A percentile compares a stretch with the other conserved stretches of the same genome.
Evolutionary conservation across 179 eudicot genomes (phyloP).

Genomic region (Nepenthes alata): DNA sequence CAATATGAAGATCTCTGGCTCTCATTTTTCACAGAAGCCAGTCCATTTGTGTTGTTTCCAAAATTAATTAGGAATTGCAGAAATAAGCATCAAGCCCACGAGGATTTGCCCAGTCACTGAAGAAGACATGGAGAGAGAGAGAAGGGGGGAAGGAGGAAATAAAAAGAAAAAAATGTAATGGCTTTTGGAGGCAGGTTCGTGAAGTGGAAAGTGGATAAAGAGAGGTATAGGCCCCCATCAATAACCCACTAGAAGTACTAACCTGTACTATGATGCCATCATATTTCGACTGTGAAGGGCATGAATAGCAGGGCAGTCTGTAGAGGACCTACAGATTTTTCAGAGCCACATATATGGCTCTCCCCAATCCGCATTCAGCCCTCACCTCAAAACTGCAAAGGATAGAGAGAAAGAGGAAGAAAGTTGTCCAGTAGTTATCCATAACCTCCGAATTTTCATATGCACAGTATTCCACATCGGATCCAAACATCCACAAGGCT

Average conservation of each 20-base stretch:
- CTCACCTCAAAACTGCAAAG: background rate
- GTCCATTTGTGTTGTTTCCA: background rate
- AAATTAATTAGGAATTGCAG: background rate
- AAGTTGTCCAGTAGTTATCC: background rate
- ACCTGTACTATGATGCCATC: constrained; percentile 1
- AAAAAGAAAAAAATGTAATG: background rate
- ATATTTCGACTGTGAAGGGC: background rate
- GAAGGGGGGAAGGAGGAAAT: background rate
- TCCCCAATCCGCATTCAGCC: background rate
- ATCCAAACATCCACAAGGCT: too few species aligned
- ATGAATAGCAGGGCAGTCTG: background rate
- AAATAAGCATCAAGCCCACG: background rate
- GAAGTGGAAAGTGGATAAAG: background rate
- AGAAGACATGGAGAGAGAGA: background rate
- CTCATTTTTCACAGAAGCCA: too few species aligned
- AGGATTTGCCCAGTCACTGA: background rate
- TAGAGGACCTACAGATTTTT: background rate
- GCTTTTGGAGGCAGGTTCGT: background rate
- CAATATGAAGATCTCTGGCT: too few species aligned
- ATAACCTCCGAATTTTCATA: too few species aligned
- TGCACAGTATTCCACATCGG: too few species aligned
- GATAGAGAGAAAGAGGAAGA: too few species aligned
- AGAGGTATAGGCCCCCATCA: background rate
- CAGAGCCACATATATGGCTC: background rate
- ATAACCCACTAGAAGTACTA: background rate